Evolutionary conservation across 192 early-diverging fungal genomes (phyloP), one percentile per base, ranked within the genome.

Genomic region (Backusella circina): DNA sequence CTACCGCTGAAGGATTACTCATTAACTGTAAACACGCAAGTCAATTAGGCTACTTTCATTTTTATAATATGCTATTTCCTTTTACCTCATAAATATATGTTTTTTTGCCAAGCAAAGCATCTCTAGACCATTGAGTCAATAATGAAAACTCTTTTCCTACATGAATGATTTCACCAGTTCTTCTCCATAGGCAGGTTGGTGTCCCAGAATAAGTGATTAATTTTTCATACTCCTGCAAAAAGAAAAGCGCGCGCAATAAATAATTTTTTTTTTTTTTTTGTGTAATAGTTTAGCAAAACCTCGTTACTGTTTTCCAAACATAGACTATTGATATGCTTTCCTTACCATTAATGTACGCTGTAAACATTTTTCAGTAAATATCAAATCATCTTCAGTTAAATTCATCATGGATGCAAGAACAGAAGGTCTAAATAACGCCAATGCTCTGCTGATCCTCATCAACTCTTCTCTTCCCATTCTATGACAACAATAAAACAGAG

Each of bases 101-200:
- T 70, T 89, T 90, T 74, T 93, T 92, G 65, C 87, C 88, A 18
- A 95, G 71, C 32, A 98, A 83, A 76, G 91, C 88, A 41, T 97
- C 95, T 28, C 90, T 89, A 71, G 91, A 86, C 97, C 97, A 98
- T 79, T 93, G 90, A 2, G 97, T 98, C 78, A 98, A 78, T 44
- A 98, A 86, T 6, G 93, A 94, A 78, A 98, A 98, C 79, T 98
- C 97, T 78, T 97, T 98, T 69, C 97, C 97, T 4, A 98, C 97
- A 39, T 97, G 83, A 9, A 91, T 93, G 72, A 98, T 96, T 83
- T 98, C 95, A 54, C 97, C 97, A 2, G 95, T 95, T 18, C 97
- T 88, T 44, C 97, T 92, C 97, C 97, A 98, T 33, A 98, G 91
- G 18, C 96, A 95, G 9, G 95, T 96, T 12, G 97, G 97, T 37